Evolutionary conservation across 2,329 filamentous ascomycete genomes (phyloP).

Genomic region (Beauveria bassiana): DNA sequence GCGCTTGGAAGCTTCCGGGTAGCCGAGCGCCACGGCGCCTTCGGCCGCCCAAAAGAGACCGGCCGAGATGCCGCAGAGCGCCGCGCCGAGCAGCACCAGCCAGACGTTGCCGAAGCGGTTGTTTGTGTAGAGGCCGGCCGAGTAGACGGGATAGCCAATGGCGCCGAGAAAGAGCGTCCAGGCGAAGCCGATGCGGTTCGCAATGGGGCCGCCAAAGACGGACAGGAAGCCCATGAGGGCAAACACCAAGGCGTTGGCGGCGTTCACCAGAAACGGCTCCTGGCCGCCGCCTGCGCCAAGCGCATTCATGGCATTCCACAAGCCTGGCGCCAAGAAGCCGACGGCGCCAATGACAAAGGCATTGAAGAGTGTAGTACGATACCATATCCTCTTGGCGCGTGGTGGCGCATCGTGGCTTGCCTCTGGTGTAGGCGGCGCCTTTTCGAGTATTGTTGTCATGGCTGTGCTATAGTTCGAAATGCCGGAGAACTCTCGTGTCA

Average conservation of each 20-base stretch:
- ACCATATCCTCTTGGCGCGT: slow-evolving; percentile 29
- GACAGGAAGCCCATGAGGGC: slow-evolving; percentile 38
- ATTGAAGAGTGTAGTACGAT: slow-evolving; percentile 45
- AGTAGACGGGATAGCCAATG: slow-evolving; percentile 40
- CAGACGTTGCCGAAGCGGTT: slow-evolving; percentile 43
- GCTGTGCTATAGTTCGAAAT: not conserved
- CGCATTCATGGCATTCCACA: slow-evolving; percentile 50
- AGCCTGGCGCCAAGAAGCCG: slow-evolving; percentile 40
- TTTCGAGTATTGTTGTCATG: not conserved
- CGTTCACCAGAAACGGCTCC: slow-evolving; percentile 41
- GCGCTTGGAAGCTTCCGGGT: slow-evolving; percentile 38
- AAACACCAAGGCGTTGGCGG: slow-evolving; percentile 42
- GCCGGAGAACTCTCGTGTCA: not conserved
- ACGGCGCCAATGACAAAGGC: slow-evolving; percentile 44
- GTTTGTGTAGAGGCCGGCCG: slow-evolving; percentile 40
- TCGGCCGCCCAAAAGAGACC: slow-evolving; percentile 44
- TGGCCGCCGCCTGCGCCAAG: slow-evolving; percentile 45
- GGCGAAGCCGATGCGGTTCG: slow-evolving; percentile 39
- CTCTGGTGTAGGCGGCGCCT: not conserved
- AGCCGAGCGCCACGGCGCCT: slow-evolving; percentile 40
- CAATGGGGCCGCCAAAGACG: slow-evolving; percentile 38
- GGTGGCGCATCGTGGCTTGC: not conserved
- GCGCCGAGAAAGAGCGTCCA: slow-evolving; percentile 37
- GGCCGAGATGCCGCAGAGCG: slow-evolving; percentile 38
- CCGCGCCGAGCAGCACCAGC: slow-evolving; percentile 42